These are phyloP conservation scores for Phaeodactylum tricornutum DNA, from an alignment of 108 stramenopile species.

Conservation along the genomic window DNA sequence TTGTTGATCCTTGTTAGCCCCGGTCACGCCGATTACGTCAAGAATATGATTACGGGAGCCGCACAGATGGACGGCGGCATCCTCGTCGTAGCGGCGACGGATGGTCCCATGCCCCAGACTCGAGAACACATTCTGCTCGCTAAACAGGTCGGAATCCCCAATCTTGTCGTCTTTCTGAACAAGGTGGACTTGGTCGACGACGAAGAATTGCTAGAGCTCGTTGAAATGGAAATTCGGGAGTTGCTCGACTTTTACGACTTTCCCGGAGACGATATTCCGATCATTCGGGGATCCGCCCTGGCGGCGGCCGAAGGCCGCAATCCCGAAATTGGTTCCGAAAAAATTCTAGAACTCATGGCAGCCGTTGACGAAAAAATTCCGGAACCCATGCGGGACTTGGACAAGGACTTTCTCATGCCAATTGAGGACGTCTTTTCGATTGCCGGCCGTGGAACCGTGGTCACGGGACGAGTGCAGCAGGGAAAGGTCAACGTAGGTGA, in stretches of 20 bases:
- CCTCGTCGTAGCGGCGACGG: constrained; percentile 96
- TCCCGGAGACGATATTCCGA: constrained; percentile 93
- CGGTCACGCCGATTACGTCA: constrained; percentile 99
- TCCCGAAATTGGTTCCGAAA: constrained; percentile 72
- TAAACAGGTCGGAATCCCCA: constrained; percentile 98
- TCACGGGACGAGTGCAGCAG: constrained; percentile 95
- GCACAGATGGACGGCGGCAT: constrained; percentile 99
- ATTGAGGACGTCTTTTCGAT: constrained; percentile 99
- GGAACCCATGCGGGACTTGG: constrained; percentile 85
- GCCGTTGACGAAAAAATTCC: constrained; percentile 90
- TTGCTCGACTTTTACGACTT: constrained; percentile 95
- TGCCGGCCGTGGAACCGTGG: constrained; percentile 98
- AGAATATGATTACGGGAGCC: constrained; percentile 99
- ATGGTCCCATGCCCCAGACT: constrained; percentile 99
- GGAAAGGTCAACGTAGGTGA: constrained; percentile 94
- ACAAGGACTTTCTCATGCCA: constrained; percentile 99
- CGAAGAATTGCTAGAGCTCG: constrained; percentile 96
- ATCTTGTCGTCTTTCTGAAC: constrained; percentile 98
- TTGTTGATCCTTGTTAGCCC: constrained; percentile 38
- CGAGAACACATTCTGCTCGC: constrained; percentile 98
- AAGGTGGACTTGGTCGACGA: constrained; percentile 98
- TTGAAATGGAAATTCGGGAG: constrained; percentile 99
- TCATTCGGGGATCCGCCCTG: constrained; percentile 96
- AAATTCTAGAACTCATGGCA: constrained; percentile 92
- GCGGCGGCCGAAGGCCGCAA: constrained; percentile 91